These are phyloP conservation scores for Dipteronia sinensis DNA, from an alignment of 345 rosid species.

Conservation along the genomic window DNA sequence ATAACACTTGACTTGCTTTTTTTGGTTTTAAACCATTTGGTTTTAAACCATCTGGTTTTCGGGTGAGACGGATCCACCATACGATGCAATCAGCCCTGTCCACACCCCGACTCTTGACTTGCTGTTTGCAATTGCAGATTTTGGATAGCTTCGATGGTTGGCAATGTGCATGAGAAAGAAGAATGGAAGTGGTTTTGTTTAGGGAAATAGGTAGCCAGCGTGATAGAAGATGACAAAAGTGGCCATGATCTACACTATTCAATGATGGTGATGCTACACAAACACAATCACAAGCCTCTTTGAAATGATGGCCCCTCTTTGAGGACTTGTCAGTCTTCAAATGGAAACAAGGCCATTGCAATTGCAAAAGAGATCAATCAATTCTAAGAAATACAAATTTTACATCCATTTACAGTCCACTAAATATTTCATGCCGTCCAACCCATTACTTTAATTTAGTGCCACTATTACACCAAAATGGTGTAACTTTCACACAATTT, in stretches of 20 bases:
- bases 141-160: neutral
- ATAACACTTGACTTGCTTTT: neutral
- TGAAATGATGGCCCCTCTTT: neutral
- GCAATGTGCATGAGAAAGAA: conserved; percentile 11
- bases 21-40: too few species aligned
- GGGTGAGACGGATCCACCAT: too few species aligned
- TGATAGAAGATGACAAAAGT: conserved; percentile 19
- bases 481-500: too few species aligned
- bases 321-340: neutral
- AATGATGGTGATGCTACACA: conserved; percentile 9
- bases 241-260: neutral
- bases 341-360: neutral
- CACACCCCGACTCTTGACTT: too few species aligned
- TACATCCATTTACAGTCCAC: too few species aligned
- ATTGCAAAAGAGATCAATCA: neutral
- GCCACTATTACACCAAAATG: too few species aligned
- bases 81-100: too few species aligned
- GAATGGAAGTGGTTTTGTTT: neutral
- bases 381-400: too few species aligned
- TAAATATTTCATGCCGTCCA: too few species aligned
- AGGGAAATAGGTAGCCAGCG: conserved; percentile 7
- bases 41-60: too few species aligned
- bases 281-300: neutral
- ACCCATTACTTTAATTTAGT: too few species aligned
- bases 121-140: neutral